Conservation (phyloP, 176 grass and related monocot genomes). For the Oryza australiensis region DNA sequence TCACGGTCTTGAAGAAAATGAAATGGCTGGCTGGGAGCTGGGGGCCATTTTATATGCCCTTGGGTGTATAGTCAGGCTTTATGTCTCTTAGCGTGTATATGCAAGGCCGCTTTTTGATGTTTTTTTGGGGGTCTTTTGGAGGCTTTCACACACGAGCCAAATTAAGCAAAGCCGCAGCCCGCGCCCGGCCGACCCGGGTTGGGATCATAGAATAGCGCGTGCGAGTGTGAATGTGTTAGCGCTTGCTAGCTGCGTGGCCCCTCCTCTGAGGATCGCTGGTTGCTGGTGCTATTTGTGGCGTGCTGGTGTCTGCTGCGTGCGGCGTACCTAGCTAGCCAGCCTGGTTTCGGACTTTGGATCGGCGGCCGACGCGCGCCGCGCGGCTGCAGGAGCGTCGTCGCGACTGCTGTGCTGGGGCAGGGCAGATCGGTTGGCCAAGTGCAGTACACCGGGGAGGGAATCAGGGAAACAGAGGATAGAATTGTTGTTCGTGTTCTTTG, state of each 20-base stretch:
- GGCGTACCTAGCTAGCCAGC: not conserved
- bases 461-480: not conserved
- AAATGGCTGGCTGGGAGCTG: not conserved
- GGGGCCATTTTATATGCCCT: constrained; percentile 33
- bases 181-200: not conserved
- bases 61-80: not conserved
- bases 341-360: not conserved
- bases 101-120: not conserved
- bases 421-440: too few relatives aligned
- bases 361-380: not conserved
- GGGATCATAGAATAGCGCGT: not conserved
- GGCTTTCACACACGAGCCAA: constrained; percentile 41
- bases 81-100: constrained; percentile 5
- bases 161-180: not conserved
- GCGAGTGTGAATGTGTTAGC: constrained; percentile 27
- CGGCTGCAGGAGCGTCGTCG: too few relatives aligned
- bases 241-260: not conserved
- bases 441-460: not conserved
- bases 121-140: not conserved
- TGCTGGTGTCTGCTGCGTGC: too few relatives aligned
- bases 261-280: not conserved
- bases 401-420: too few relatives aligned
- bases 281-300: not conserved
- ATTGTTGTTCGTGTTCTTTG: not conserved
- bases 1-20: constrained; percentile 43